Percentiles rank a stretch among this genome's conserved stretches.
Evolutionary conservation across 1,284 basidiomycete species (phyloP).

Genomic region (Dichomitus squalens): DNA sequence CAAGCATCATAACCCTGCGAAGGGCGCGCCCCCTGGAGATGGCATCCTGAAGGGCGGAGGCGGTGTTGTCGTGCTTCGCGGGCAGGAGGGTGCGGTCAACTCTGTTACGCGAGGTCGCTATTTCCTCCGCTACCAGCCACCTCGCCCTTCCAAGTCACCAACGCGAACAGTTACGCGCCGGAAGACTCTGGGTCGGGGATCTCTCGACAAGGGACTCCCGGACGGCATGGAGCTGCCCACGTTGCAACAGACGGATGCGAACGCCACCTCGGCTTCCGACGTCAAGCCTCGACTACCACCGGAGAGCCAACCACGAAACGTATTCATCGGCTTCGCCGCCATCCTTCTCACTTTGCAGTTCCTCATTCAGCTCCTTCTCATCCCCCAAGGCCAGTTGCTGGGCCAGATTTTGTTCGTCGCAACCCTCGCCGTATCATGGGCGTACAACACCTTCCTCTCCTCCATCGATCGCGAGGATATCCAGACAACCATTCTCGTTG

Average conservation of each 20-base stretch:
- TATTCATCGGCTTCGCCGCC: constrained; percentile 13
- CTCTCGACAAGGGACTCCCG: not conserved
- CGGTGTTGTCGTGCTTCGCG: constrained; percentile 5
- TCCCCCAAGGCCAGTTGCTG: constrained; percentile 18
- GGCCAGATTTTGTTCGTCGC: constrained; percentile 22
- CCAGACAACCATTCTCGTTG: constrained; percentile 11
- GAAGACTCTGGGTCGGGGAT: not conserved
- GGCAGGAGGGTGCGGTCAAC: constrained; percentile 8
- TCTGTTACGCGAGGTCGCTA: constrained; percentile 10
- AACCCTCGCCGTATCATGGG: constrained; percentile 21
- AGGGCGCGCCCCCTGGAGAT: not conserved
- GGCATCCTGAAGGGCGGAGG: constrained; percentile 8
- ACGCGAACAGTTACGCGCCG: not conserved
- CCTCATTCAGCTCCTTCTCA: constrained; percentile 20
- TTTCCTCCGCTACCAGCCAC: constrained; percentile 1
- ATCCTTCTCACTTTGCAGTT: constrained; percentile 20
- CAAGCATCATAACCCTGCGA: not conserved
- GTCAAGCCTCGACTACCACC: not conserved
- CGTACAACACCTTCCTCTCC: constrained; percentile 19
- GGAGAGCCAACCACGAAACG: not conserved
- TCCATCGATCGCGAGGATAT: constrained; percentile 17
- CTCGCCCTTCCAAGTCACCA: not conserved
- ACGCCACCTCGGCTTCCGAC: not conserved
- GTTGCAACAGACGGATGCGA: no score
- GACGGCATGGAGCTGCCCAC: not conserved